Evolutionary conservation across 495 filamentous ascomycete species (phyloP), one percentile per base, ranked within the genome.

Genomic region (Halenospora varia): DNA sequence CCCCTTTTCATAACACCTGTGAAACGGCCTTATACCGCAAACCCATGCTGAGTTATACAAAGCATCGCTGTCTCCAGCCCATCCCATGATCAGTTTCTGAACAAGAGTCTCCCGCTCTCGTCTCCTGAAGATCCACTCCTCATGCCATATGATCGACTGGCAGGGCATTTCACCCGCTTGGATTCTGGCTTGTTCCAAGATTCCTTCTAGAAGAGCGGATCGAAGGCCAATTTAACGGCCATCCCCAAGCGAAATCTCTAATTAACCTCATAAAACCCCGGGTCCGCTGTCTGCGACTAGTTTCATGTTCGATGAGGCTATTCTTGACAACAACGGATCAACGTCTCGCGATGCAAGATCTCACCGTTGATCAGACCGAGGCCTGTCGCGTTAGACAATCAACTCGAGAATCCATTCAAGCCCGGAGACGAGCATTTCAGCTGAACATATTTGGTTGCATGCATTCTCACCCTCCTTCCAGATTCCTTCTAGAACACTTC

Each of bases 151-250:
- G n/a, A n/a, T n/a, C n/a, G n/a, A n/a, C n/a, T n/a, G n/a, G n/a
- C n/a, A n/a, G n/a, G n/a, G n/a, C n/a, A n/a, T n/a, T n/a, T n/a
- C n/a, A n/a, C n/a, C n/a, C n/a, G n/a, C n/a, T n/a, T n/a, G n/a
- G n/a, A n/a, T n/a, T n/a, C n/a, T 35, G 29, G 29, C 29, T 35
- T 35, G 29, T 13, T n/a, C 29, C 29, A 35, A 35, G 29, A 35
- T 35, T 44, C 39, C 45, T 57, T 57, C 47, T 39, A 57, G 55
- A 57, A 56, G 51, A 39, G 35, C 23, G 55, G 48, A 24, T 19
- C 40, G 13, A 57, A 42, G 20, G 17, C 23, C 41, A 20, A 13
- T 48, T 48, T 48, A 20, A 23, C 10, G 24, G 41, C 10, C 11
- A 51, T 51, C 29, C 29, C 29, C 6, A 35, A 35, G 29, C 29